Percentiles rank a stretch among this genome's conserved stretches.
phyloP scores from a whole-genome alignment of 2,329 filamentous ascomycete genomes.

The Sarocladiaceae sp. region DNA sequence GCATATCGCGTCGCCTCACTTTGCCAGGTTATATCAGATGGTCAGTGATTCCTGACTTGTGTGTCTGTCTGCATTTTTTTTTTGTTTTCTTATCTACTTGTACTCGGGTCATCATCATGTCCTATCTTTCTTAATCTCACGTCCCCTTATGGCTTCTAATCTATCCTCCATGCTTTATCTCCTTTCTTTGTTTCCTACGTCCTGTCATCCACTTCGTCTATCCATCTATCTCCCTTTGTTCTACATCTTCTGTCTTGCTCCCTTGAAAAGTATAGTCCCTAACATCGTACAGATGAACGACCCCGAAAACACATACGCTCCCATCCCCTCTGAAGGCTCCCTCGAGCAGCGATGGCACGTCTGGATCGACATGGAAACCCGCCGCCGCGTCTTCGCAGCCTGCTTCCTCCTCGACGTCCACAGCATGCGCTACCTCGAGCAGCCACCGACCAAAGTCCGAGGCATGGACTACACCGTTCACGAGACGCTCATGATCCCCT shows the following conservation, averaged over 20 bases:
- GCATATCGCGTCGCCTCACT: constrained; percentile 40
- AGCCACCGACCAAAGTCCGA: constrained; percentile 27
- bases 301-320: constrained; percentile 18
- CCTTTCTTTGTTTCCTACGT: too few species aligned
- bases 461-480: constrained; percentile 30
- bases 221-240: constrained; percentile 22
- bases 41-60: constrained; percentile 34
- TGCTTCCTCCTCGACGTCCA: constrained; percentile 54
- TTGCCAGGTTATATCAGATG: constrained; percentile 46
- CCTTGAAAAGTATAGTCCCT: constrained; percentile 16
- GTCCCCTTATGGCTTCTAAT: too few species aligned
- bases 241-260: constrained; percentile 16
- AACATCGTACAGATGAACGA: constrained; percentile 20
- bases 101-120: too few species aligned
- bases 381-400: constrained; percentile 46
- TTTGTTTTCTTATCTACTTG: constrained; percentile 22
- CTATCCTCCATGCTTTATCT: too few species aligned
- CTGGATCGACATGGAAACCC: constrained; percentile 48
- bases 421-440: constrained; percentile 48
- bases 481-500: constrained; percentile 35
- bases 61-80: constrained; percentile 14
- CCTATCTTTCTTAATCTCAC: too few species aligned
- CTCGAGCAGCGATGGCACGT: constrained; percentile 35
- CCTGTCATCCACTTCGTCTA: not conserved
- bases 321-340: constrained; percentile 13